Evolutionary conservation across 768 basidiomycete species (phyloP).

Genomic region (Auriculariales sp.): DNA sequence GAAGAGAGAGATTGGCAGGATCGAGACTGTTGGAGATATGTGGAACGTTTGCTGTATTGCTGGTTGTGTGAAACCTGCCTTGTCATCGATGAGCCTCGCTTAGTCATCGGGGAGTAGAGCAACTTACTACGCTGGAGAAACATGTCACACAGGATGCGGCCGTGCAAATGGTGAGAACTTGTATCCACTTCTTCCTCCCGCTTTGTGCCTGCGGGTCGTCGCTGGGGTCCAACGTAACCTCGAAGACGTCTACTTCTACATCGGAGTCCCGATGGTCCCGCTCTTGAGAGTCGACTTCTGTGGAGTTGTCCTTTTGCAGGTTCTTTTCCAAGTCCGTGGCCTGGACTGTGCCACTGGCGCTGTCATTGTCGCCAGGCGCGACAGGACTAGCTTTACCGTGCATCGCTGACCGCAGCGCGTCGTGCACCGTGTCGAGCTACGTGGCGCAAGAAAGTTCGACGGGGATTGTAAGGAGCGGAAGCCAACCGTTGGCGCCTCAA

Average conservation of each 20-base stretch:
- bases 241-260: not conserved
- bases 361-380: too few species aligned
- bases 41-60: slow-evolving; percentile 38
- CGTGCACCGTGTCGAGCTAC: too few species aligned
- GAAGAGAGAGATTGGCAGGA: slow-evolving; percentile 33
- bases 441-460: too few species aligned
- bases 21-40: slow-evolving; percentile 37
- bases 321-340: too few species aligned
- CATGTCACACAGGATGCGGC: slow-evolving; percentile 18
- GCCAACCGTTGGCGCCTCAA: too few species aligned
- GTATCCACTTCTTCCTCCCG: not conserved
- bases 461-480: too few species aligned
- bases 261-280: too few species aligned
- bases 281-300: too few species aligned
- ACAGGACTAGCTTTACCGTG: too few species aligned
- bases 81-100: not conserved
- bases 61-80: slow-evolving; percentile 51
- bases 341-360: too few species aligned
- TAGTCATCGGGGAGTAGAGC: not conserved
- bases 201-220: not conserved
- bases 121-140: slow-evolving; percentile 18
- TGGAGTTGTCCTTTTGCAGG: too few species aligned
- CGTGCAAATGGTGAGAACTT: slow-evolving; percentile 4
- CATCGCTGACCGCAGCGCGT: too few species aligned
- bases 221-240: not conserved